A percentile compares a stretch with the other conserved stretches of the same genome.
phyloP scores from a whole-genome alignment of 305 asterid species.

The Euphrasia arctica region DNA sequence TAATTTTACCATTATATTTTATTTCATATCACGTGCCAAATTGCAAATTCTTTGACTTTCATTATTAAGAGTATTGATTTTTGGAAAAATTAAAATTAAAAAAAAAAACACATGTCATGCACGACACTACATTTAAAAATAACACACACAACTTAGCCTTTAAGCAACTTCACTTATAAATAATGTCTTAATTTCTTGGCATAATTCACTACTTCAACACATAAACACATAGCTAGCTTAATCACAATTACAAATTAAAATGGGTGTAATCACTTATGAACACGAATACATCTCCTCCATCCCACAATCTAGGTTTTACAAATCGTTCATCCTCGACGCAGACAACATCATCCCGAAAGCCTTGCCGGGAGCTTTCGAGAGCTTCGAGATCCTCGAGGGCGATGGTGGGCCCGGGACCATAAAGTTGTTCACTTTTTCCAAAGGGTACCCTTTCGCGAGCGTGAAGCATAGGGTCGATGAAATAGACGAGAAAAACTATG shows the following conservation, averaged over 20 bases:
- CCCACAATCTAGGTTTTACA: slow-evolving; percentile 41
- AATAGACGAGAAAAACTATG: slow-evolving; percentile 38
- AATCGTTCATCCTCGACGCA: slow-evolving; percentile 35
- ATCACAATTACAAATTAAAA: slow-evolving; percentile 3
- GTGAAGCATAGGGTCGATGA: slow-evolving; percentile 41
- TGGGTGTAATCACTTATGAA: slow-evolving; percentile 39
- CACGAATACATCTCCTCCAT: slow-evolving; percentile 34
- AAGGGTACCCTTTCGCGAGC: slow-evolving; percentile 41
- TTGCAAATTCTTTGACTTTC: too few relatives aligned
- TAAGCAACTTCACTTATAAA: slow-evolving; percentile 23
- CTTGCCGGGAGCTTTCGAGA: slow-evolving; percentile 39
- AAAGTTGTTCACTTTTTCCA: slow-evolving; percentile 34
- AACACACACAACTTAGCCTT: too few relatives aligned
- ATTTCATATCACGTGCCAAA: too few relatives aligned
- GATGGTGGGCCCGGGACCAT: slow-evolving; percentile 64
- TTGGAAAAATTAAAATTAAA: too few relatives aligned
- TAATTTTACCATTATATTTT: too few relatives aligned
- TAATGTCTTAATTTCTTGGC: slow-evolving; percentile 13
- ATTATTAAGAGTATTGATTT: too few relatives aligned
- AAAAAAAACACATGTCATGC: too few relatives aligned
- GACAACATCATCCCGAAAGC: slow-evolving; percentile 46
- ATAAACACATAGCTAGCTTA: not conserved
- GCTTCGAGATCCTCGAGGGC: slow-evolving; percentile 39
- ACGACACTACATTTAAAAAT: too few relatives aligned
- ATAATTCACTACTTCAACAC: slow-evolving; percentile 12